These are phyloP conservation scores for Macrolepiota albuminosa DNA, from an alignment of 768 basidiomycete genomes.

Conservation along the genomic window DNA sequence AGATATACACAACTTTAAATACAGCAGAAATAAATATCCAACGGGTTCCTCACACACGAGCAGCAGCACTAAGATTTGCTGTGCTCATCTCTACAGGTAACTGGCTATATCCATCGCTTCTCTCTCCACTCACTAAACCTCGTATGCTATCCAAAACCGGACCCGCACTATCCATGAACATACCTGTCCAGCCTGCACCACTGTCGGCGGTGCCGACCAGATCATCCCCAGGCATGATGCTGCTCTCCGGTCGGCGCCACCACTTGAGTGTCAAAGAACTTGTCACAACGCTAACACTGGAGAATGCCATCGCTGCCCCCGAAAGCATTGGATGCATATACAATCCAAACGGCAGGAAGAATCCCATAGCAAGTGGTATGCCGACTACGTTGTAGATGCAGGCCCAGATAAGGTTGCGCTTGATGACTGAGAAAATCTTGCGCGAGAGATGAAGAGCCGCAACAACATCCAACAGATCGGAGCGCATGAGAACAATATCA, in stretches of 20 bases:
- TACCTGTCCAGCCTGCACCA: conserved; percentile 37
- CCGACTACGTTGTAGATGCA: conserved; percentile 91
- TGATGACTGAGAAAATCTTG: conserved; percentile 85
- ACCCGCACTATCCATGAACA: conserved; percentile 43
- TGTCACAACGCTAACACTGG: conserved; percentile 90
- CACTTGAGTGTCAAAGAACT: conserved; percentile 82
- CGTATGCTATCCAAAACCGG: conserved; percentile 35
- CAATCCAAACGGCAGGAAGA: conserved; percentile 87
- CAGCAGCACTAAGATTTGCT: conserved; percentile 1
- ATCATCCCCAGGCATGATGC: conserved; percentile 62
- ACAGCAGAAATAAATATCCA: conserved; percentile 6
- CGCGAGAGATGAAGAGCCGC: conserved; percentile 91
- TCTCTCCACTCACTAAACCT: conserved; percentile 36
- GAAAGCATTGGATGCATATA: conserved; percentile 98
- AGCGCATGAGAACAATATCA: conserved; percentile 96
- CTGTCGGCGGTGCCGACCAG: conserved; percentile 14
- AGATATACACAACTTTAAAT: not conserved
- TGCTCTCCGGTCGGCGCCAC: conserved; percentile 72
- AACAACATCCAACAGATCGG: conserved; percentile 95
- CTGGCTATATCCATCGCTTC: conserved; percentile 57
- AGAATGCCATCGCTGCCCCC: conserved; percentile 98
- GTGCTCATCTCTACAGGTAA: conserved; percentile 64
- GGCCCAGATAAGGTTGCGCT: conserved; percentile 93
- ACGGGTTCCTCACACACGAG: conserved; percentile 2
- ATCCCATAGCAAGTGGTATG: conserved; percentile 96